Evolutionary conservation across 345 rosid species (phyloP).

Genomic region (Eutrema heterophyllum): DNA sequence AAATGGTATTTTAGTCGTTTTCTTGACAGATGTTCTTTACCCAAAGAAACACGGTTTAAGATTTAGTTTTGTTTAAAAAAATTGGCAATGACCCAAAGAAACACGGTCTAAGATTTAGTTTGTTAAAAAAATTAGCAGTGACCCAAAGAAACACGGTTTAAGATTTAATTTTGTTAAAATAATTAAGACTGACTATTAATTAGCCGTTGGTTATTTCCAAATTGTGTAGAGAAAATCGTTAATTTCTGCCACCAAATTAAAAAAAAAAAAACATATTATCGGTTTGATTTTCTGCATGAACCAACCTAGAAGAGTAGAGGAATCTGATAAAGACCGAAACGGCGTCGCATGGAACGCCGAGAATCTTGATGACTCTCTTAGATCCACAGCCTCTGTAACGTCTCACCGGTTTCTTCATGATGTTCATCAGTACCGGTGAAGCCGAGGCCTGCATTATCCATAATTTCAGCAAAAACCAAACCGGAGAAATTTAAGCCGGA

Average conservation of each 20-base stretch:
- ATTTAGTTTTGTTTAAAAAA: no score
- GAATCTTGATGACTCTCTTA: conserved; percentile 51
- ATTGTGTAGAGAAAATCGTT: background rate
- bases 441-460: conserved; percentile 46
- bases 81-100: no score
- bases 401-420: conserved; percentile 52
- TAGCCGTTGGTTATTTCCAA: conserved; percentile 6
- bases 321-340: conserved; percentile 60
- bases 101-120: no score
- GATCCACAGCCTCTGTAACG: conserved; percentile 45
- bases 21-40: no score
- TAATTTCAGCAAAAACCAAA: background rate
- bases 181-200: background rate
- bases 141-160: no score
- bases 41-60: background rate
- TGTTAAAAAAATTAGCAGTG: no score
- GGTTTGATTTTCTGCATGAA: background rate
- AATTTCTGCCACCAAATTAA: no score
- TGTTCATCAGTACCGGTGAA: conserved; percentile 63
- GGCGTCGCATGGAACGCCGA: conserved; percentile 82
- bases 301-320: conserved; percentile 67
- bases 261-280: no score
- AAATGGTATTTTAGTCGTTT: conserved; percentile 9
- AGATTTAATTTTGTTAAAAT: no score
- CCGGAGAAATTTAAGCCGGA: background rate